A percentile compares a stretch with the other conserved stretches of the same genome.
These are phyloP conservation scores for Coniochaeta prunicola DNA, from an alignment of 2,329 filamentous ascomycete species.

Conservation along the genomic window DNA sequence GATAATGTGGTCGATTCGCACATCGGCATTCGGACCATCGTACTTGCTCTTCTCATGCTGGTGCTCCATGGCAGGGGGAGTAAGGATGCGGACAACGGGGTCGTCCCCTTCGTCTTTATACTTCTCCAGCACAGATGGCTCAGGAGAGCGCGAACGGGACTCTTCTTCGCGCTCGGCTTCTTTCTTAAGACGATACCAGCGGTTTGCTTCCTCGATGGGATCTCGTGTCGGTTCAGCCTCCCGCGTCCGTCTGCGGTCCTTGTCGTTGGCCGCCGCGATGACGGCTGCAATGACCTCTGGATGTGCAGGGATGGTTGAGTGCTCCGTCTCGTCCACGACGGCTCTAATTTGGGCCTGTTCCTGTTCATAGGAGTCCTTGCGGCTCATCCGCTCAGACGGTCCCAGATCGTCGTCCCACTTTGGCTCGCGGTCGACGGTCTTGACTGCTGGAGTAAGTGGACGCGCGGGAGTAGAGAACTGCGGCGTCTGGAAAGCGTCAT, in stretches of 20 bases:
- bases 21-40: slow-evolving; percentile 55
- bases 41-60: slow-evolving; percentile 40
- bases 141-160: slow-evolving; percentile 42
- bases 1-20: slow-evolving; percentile 52
- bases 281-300: slow-evolving; percentile 37
- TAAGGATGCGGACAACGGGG: slow-evolving; percentile 39
- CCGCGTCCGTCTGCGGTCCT: slow-evolving; percentile 14
- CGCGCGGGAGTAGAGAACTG: slow-evolving; percentile 28
- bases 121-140: slow-evolving; percentile 48
- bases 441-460: slow-evolving; percentile 41
- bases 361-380: slow-evolving; percentile 42
- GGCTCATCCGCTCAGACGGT: slow-evolving; percentile 32
- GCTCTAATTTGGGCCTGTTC: slow-evolving; percentile 31
- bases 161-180: slow-evolving; percentile 49
- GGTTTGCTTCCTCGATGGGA: slow-evolving; percentile 46
- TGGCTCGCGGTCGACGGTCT: slow-evolving; percentile 48
- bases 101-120: slow-evolving; percentile 34
- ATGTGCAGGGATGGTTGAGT: slow-evolving; percentile 35
- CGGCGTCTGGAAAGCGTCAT: slow-evolving; percentile 44
- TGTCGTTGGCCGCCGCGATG: slow-evolving; percentile 31
- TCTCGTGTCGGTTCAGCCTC: slow-evolving; percentile 15
- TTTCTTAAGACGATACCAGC: slow-evolving; percentile 49
- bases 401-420: slow-evolving; percentile 31
- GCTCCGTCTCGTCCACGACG: slow-evolving; percentile 36
- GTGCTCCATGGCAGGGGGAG: slow-evolving; percentile 45